Percentiles rank a stretch among this genome's conserved stretches.
These are phyloP conservation scores for Cubamyces lactineus DNA, from an alignment of 768 basidiomycete genomes.

Conservation along the genomic window DNA sequence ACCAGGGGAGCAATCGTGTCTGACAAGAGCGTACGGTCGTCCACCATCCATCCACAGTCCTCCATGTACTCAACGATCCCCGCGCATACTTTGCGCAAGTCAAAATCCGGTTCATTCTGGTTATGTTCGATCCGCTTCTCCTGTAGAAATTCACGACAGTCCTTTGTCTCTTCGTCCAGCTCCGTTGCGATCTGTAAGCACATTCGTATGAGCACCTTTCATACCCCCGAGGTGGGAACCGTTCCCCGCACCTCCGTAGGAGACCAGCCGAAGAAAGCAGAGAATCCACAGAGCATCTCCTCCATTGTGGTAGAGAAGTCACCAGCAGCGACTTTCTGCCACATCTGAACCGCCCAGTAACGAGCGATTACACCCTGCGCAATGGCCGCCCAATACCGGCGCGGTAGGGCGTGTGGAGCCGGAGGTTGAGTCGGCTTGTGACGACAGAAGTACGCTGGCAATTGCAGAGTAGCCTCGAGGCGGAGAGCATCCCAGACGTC, in stretches of 20 bases:
- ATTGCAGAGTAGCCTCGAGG: slow-evolving; percentile 40
- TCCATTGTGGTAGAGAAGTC: slow-evolving; percentile 40
- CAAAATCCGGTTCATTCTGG: slow-evolving; percentile 36
- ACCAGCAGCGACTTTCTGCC: slow-evolving; percentile 32
- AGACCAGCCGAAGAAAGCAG: slow-evolving; percentile 54
- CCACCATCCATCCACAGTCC: neutral
- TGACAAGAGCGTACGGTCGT: neutral
- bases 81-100: slow-evolving; percentile 28
- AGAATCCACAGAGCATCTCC: slow-evolving; percentile 50
- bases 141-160: slow-evolving; percentile 47
- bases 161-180: slow-evolving; percentile 43
- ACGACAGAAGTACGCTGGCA: slow-evolving; percentile 36
- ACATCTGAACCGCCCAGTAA: slow-evolving; percentile 43
- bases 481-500: slow-evolving; percentile 62
- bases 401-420: slow-evolving; percentile 41
- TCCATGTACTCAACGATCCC: neutral
- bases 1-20: neutral
- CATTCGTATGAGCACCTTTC: neutral
- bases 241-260: slow-evolving; percentile 42
- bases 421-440: neutral
- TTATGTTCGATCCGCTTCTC: slow-evolving; percentile 34
- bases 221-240: neutral
- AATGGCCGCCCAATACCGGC: slow-evolving; percentile 53
- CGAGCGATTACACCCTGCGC: slow-evolving; percentile 48
- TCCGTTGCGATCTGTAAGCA: slow-evolving; percentile 41